These are phyloP conservation scores for Cercospora brassicicola DNA, from an alignment of 2,329 filamentous ascomycete species.

Conservation along the genomic window DNA sequence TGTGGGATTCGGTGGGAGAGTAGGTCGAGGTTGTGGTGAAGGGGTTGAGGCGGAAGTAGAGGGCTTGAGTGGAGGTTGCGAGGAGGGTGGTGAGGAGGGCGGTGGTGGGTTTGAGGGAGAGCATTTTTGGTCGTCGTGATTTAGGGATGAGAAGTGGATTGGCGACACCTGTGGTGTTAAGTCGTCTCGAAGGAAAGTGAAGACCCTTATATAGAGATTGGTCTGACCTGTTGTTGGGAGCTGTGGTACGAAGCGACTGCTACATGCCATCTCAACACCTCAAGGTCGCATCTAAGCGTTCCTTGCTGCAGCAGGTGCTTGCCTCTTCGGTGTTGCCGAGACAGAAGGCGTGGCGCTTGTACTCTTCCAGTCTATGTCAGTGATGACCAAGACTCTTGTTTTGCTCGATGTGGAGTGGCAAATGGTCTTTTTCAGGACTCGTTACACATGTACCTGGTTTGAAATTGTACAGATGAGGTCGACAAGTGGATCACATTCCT, in stretches of 20 bases:
- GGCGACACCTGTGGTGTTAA: too few relatives aligned
- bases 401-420: not conserved
- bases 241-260: too few relatives aligned
- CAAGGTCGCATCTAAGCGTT: too few relatives aligned
- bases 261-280: too few relatives aligned
- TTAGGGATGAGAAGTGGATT: too few relatives aligned
- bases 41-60: constrained; percentile 26
- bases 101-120: not conserved
- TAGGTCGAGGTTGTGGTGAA: constrained; percentile 21
- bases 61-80: constrained; percentile 10
- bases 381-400: not conserved
- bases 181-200: too few relatives aligned
- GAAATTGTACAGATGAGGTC: not conserved
- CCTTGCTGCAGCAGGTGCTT: not conserved
- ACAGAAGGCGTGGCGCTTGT: not conserved
- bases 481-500: not conserved
- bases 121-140: not conserved
- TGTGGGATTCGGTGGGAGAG: constrained; percentile 18
- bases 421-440: not conserved
- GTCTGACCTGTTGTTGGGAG: too few relatives aligned
- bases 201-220: too few relatives aligned
- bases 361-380: not conserved
- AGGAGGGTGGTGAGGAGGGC: not conserved
- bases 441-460: not conserved
- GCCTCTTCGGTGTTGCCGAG: not conserved